Conservation (phyloP, 140 eudicot species). For the Flaveria floridana region DNA sequence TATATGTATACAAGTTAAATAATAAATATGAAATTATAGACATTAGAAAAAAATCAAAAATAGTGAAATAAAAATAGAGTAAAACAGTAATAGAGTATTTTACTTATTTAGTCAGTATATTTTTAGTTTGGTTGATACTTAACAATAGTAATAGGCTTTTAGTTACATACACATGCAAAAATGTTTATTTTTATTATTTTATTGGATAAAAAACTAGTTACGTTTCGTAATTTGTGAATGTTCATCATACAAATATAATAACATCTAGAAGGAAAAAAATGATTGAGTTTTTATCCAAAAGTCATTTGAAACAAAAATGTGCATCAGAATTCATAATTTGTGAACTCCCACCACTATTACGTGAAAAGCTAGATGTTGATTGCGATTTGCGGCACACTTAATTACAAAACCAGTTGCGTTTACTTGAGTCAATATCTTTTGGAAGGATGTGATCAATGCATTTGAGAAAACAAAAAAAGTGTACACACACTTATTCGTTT, state of each 20-base stretch:
- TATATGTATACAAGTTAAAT: too few species aligned
- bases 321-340: conserved; percentile 25
- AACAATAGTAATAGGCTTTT: too few species aligned
- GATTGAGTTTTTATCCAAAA: background rate
- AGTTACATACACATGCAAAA: too few species aligned
- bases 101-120: too few species aligned
- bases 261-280: background rate
- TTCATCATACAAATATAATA: background rate
- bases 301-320: background rate
- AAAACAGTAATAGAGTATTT: too few species aligned
- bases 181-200: too few species aligned
- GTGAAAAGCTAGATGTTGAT: conserved; percentile 28
- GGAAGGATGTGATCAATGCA: conserved; percentile 21
- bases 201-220: too few species aligned
- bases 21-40: too few species aligned
- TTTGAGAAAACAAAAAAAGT: background rate
- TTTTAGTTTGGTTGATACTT: too few species aligned
- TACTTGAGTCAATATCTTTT: conserved; percentile 32
- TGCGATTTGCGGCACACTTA: conserved; percentile 20
- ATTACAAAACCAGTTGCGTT: conserved; percentile 23
- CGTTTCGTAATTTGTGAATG: too few species aligned
- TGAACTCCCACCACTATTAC: conserved; percentile 26
- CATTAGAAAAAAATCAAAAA: too few species aligned
- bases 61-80: too few species aligned
- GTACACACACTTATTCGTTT: background rate